A percentile compares a stretch with the other conserved stretches of the same genome.
Evolutionary conservation across 495 filamentous ascomycete genomes (phyloP).

Genomic region (Penicillium longicatenatum): DNA sequence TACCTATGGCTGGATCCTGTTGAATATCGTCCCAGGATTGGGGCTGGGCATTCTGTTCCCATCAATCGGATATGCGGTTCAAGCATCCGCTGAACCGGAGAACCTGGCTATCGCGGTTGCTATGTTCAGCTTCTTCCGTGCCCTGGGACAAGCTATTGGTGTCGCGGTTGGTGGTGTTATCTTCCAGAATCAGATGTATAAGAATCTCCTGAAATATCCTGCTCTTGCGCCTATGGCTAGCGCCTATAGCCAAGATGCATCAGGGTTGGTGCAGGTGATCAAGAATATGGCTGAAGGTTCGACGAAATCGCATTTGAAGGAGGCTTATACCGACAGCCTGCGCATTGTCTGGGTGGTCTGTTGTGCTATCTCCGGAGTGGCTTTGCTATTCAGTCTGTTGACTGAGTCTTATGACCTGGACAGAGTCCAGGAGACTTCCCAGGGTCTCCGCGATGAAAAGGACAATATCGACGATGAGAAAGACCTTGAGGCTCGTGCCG

Average conservation of each 20-base stretch:
- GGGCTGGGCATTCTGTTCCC: conserved; percentile 55
- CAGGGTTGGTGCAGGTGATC: conserved; percentile 60
- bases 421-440: conserved; percentile 42
- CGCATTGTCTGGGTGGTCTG: conserved; percentile 58
- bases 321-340: conserved; percentile 58
- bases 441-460: conserved; percentile 23
- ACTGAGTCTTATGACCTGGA: conserved; percentile 58
- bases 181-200: conserved; percentile 62
- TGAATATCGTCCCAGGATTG: conserved; percentile 49
- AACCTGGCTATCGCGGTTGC: conserved; percentile 51
- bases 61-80: conserved; percentile 47
- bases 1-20: conserved; percentile 46
- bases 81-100: conserved; percentile 46
- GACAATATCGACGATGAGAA: conserved; percentile 13
- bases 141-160: conserved; percentile 55
- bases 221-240: conserved; percentile 46
- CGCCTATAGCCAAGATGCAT: conserved; percentile 57
- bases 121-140: conserved; percentile 60
- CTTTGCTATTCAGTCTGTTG: conserved; percentile 48
- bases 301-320: conserved; percentile 46
- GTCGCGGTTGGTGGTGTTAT: conserved; percentile 59
- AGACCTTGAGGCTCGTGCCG: conserved; percentile 19
- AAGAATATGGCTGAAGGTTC: conserved; percentile 50
- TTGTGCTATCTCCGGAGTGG: conserved; percentile 54
- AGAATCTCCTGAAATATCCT: conserved; percentile 44